Evolutionary conservation across 352 stramenopile genomes (phyloP).

Genomic region (Peronospora farinosa): DNA sequence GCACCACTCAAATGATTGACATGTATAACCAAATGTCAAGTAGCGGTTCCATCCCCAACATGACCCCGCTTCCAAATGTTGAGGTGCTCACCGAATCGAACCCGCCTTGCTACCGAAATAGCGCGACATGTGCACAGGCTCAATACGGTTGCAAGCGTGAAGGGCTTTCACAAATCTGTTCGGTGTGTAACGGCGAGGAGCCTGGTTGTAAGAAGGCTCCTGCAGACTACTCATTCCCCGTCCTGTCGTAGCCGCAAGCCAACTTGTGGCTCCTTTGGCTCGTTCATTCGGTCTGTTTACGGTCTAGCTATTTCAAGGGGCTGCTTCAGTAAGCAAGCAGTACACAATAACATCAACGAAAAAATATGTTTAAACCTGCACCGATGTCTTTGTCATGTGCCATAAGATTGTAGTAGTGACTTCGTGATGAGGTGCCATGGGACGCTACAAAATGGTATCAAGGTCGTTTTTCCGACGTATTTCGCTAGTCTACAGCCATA

Average conservation of each 20-base stretch:
- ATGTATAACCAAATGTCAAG: conserved; percentile 48
- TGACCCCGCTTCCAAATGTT: conserved; percentile 40
- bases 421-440: too few relatives aligned
- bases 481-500: too few relatives aligned
- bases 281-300: too few relatives aligned
- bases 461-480: too few relatives aligned
- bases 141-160: conserved; percentile 46
- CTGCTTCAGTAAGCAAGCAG: too few relatives aligned
- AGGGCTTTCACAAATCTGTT: conserved; percentile 50
- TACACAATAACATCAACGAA: too few relatives aligned
- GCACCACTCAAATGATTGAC: conserved; percentile 38
- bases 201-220: conserved; percentile 22
- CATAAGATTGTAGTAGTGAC: too few relatives aligned
- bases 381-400: too few relatives aligned
- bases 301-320: too few relatives aligned
- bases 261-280: too few relatives aligned
- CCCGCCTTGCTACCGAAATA: conserved; percentile 61
- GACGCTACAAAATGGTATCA: too few relatives aligned
- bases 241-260: conserved; percentile 1
- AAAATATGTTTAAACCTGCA: too few relatives aligned
- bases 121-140: conserved; percentile 32
- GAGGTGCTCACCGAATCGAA: conserved; percentile 37
- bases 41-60: conserved; percentile 29
- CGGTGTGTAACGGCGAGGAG: conserved; percentile 30
- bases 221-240: conserved; percentile 7